Evolutionary conservation across 23 red algal genomes (phyloP), one percentile per base, ranked within the genome.

Genomic region (Pyropia haitanensis): DNA sequence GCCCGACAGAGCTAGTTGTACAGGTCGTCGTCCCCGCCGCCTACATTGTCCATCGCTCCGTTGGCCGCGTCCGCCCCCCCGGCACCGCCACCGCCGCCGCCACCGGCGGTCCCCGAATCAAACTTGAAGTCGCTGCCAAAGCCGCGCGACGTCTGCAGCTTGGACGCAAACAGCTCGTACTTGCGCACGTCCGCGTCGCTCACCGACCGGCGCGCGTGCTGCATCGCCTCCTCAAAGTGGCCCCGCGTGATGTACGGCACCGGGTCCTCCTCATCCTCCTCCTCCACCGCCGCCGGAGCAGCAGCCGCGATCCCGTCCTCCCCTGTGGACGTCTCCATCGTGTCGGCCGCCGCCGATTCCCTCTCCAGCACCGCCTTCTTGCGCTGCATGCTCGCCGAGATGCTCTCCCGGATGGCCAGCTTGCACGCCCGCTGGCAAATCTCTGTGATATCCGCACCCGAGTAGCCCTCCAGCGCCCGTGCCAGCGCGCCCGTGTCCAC

Each of bases 51-150:
- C 39, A 46, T 46, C 39, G 39, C 39, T 46, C 39, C 39, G 39
- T 46, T 46, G 39, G 39, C 39, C 39, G 39, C 39, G 10, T 46
- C 39, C 8, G 39, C 39, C 39, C 39, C 39, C 39, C 39, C 39
- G 10, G 39, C 39, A 9, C 39, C 39, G 39, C 39, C 39, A 46
- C 39, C 39, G 39, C 5, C 39, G 39, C 39, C 39, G 39, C 39
- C 39, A 9, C 39, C 39, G 5, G 39, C 39, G 8, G 39, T 46
- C 39, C 39, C 39, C 4, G 39, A 46, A 46, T 66, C 80, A 78
- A 98, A 98, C 81, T 98, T 98, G 75, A 98, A 98, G 16, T 91
- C 94, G 22, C 78, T 73, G 59, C 94, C 94, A 76, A 98, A 98
- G 29, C 94, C 94, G 65, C 94, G 78, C 16, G 75, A 82, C 21